Base-by-base conservation (phyloP, 768 basidiomycete species). In the Agrocybe praecox region DNA sequence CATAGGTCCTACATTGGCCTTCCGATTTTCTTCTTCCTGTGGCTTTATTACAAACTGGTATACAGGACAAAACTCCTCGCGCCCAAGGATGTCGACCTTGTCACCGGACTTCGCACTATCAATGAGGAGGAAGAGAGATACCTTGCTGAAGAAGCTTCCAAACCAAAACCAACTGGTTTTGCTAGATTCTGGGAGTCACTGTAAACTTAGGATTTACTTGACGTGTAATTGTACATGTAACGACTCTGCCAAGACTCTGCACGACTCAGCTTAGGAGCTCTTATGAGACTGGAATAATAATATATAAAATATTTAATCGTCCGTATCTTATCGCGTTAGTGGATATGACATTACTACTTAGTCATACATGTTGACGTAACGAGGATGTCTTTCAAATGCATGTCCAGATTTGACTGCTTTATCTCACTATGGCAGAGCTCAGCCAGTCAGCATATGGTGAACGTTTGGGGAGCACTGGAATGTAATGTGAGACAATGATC, bases 61-160 rank as follows among this genome's bases (percentile, higher is more conserved):
- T 72, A 70, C 53, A 69, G 60, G 45, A 78, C 79, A 9, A 72
- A 60, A 50, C 53, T 71, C 23, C 75, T 81, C 59, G 76, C 77
- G 14, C 66, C 77, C 5, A 70, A 75, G 32, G 74, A 84, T 52
- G 82, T 86, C 45, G 87, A 91, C 66, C 77, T 89, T 21, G 68
- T 84, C 36, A 80, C 81, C 9, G 86, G 85, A 17, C 75, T 85
- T 59, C 72, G 77, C 29, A 78, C 78, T 57, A 87, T 89, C 49
- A 80, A 88, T 59, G 84, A 86, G 45, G 87, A 86, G 63, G 86
- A 90, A 67, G 73, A 79, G 60, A 72, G 68, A 53, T 84, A 76
- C 61, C 57, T 82, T 56, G 76, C 70, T 22, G 72, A 76, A 51
- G 74, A 87, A 60, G 73, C 69, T 9, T 60, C 72, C 1, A 69